Conservation (phyloP, 1,284 basidiomycete genomes). For the Sanguinoderma infundibulare region DNA sequence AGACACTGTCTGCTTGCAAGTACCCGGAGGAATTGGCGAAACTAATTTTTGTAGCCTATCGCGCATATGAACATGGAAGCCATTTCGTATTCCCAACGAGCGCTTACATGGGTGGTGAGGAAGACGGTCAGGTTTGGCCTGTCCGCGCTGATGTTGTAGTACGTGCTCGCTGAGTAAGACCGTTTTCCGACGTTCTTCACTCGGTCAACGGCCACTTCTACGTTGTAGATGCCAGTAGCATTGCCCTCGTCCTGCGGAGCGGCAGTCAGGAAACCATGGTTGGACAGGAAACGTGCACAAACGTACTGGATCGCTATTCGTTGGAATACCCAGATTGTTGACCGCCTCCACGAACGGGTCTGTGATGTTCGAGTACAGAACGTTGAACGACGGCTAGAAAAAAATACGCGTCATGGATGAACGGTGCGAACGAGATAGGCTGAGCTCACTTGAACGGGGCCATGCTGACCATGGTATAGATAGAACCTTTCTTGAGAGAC, state of each 20-base stretch:
- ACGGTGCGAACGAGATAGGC: background rate
- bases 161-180: slow-evolving; percentile 31
- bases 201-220: slow-evolving; percentile 25
- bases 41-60: slow-evolving; percentile 5
- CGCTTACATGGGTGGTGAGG: slow-evolving; percentile 16
- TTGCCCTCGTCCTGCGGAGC: slow-evolving; percentile 28
- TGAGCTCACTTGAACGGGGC: slow-evolving; percentile 20
- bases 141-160: slow-evolving; percentile 17
- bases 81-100: background rate
- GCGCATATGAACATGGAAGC: too few relatives aligned
- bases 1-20: slow-evolving; percentile 56
- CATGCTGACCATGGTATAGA: slow-evolving; percentile 12
- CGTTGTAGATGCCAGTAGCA: slow-evolving; percentile 29
- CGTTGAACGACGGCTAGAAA: slow-evolving; percentile 25
- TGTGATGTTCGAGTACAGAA: slow-evolving; percentile 25
- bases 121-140: slow-evolving; percentile 17
- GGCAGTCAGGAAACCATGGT: too few relatives aligned
- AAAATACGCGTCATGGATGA: background rate
- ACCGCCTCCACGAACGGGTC: slow-evolving; percentile 24
- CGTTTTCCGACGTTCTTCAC: slow-evolving; percentile 24
- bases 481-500: slow-evolving; percentile 6
- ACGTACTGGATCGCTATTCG: slow-evolving; percentile 30
- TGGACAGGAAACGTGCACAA: background rate
- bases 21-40: background rate
- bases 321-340: slow-evolving; percentile 25